Evolutionary conservation across 495 filamentous ascomycete species (phyloP).

Genomic region (Pyrenula aspistea): DNA sequence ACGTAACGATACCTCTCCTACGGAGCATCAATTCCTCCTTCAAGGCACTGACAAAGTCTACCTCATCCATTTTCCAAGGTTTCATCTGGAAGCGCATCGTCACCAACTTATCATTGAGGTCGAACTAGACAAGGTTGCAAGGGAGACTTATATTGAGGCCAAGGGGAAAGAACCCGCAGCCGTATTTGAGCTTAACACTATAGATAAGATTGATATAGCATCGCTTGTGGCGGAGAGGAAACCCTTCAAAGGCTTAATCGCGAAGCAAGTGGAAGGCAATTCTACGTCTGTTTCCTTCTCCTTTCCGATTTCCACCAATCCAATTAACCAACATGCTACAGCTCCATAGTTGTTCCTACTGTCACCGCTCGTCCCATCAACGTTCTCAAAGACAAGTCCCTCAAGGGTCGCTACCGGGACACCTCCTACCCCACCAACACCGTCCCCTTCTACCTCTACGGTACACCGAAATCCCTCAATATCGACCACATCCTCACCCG

Average conservation of each 20-base stretch:
- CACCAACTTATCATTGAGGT: constrained; percentile 21
- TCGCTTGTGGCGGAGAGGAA: constrained; percentile 4
- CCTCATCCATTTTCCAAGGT: constrained; percentile 19
- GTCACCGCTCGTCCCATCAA: constrained; percentile 1
- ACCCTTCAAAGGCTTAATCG: constrained; percentile 7
- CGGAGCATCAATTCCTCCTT: constrained; percentile 19
- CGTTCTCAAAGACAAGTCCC: constrained; percentile 16
- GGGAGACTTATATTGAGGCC: constrained; percentile 11
- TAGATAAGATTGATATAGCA: constrained; percentile 7
- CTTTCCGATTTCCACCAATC: neutral
- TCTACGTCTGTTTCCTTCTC: neutral
- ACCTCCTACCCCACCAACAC: constrained; percentile 15
- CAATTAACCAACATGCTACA: neutral
- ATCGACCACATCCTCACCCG: constrained; percentile 26
- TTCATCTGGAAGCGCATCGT: constrained; percentile 18
- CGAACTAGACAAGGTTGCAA: constrained; percentile 9
- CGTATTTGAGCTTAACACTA: constrained; percentile 10
- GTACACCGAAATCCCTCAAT: constrained; percentile 13
- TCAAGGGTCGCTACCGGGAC: constrained; percentile 20
- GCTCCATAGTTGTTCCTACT: constrained; percentile 1
- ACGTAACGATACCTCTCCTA: constrained; percentile 12
- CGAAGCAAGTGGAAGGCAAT: neutral
- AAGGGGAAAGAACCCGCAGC: constrained; percentile 9
- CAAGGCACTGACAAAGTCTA: constrained; percentile 21
- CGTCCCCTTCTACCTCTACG: constrained; percentile 37